These are phyloP conservation scores for Haplographium delicatum DNA, from an alignment of 495 filamentous ascomycete genomes.

Conservation along the genomic window DNA sequence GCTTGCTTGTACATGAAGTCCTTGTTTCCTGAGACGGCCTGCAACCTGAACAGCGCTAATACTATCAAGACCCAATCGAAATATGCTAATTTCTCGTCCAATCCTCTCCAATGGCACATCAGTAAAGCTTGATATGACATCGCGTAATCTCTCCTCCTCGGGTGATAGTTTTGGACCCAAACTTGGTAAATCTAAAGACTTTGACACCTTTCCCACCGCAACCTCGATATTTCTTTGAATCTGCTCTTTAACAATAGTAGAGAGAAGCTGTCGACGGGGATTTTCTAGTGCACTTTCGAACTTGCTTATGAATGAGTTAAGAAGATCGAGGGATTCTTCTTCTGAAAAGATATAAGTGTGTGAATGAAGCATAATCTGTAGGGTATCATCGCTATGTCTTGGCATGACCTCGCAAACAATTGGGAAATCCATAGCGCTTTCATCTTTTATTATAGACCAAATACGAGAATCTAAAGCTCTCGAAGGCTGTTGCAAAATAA, in stretches of 20 bases:
- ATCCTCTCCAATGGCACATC: conserved; percentile 48
- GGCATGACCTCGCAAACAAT: conserved; percentile 66
- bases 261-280: conserved; percentile 28
- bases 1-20: conserved; percentile 49
- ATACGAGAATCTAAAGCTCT: conserved; percentile 47
- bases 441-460: conserved; percentile 63
- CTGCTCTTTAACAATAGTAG: conserved; percentile 31
- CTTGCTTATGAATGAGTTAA: conserved; percentile 13
- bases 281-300: conserved; percentile 17
- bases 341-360: conserved; percentile 19
- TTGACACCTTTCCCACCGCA: background rate
- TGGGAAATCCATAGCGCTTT: conserved; percentile 71
- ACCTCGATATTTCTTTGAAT: conserved; percentile 30
- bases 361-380: conserved; percentile 42
- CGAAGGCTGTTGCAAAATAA: conserved; percentile 61
- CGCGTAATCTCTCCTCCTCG: conserved; percentile 45
- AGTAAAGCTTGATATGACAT: conserved; percentile 52
- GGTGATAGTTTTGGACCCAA: conserved; percentile 39
- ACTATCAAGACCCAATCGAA: conserved; percentile 81
- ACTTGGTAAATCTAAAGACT: background rate
- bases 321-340: conserved; percentile 1
- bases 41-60: conserved; percentile 80
- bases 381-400: conserved; percentile 35
- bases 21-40: conserved; percentile 51
- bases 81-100: conserved; percentile 58